Evolutionary conservation across 306 rosid species (phyloP).

Genomic region (Argentina anserina): DNA sequence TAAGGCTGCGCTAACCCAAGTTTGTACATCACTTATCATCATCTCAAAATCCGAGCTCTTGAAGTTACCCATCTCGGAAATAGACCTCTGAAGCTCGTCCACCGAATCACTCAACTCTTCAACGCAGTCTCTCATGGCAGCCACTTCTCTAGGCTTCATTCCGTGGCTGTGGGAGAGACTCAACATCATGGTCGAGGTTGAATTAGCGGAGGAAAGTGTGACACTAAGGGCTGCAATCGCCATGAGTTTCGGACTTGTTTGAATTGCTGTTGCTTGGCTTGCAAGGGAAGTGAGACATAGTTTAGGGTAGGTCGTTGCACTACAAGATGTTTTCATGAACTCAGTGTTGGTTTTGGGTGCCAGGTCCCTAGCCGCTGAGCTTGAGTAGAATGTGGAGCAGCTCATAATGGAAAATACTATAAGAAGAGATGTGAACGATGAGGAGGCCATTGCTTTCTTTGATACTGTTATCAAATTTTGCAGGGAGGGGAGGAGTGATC

Average conservation of each 20-base stretch:
- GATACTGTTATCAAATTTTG: not conserved
- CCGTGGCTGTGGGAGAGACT: conserved; percentile 30
- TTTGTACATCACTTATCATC: conserved; percentile 53
- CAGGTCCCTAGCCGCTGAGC: conserved; percentile 18
- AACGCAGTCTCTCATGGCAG: conserved; percentile 67
- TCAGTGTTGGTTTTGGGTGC: conserved; percentile 28
- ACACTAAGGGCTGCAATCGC: conserved; percentile 55
- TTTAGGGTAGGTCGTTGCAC: conserved; percentile 54
- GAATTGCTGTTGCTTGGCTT: conserved; percentile 25
- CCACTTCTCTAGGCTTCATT: conserved; percentile 39
- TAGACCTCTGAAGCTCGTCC: conserved; percentile 46
- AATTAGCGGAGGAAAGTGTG: conserved; percentile 47
- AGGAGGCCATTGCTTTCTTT: conserved; percentile 26
- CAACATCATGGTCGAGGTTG: conserved; percentile 35
- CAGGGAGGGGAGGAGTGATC: not conserved
- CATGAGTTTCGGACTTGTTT: conserved; percentile 32
- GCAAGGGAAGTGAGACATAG: conserved; percentile 66
- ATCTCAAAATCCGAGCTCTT: conserved; percentile 25
- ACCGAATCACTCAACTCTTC: conserved; percentile 58
- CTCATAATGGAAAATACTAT: not conserved
- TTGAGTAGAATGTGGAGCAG: conserved; percentile 7
- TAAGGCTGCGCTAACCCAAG: conserved; percentile 79
- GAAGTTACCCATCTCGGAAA: conserved; percentile 44
- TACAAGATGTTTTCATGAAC: conserved; percentile 69
- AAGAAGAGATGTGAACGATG: conserved; percentile 27